These are phyloP conservation scores for Dipteronia sinensis DNA, from an alignment of 345 rosid species.

Conservation along the genomic window DNA sequence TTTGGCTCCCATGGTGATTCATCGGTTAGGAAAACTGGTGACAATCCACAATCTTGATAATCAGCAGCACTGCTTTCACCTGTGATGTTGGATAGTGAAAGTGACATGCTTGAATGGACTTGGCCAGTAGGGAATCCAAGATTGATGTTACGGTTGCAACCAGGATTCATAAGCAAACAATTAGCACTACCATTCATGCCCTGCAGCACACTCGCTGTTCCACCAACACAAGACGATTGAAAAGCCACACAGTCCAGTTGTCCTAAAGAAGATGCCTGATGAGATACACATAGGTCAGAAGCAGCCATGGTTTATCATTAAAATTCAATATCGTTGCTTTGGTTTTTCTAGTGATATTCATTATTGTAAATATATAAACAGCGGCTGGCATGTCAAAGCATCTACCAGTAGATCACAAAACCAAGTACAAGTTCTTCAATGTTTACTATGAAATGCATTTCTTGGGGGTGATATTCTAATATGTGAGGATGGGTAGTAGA, in stretches of 20 bases:
- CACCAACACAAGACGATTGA: conserved; percentile 36
- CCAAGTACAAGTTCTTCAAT: not conserved
- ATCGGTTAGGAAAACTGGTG: conserved; percentile 50
- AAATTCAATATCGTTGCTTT: not conserved
- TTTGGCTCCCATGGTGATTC: conserved; percentile 84
- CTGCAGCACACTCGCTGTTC: conserved; percentile 32
- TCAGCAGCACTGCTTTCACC: conserved; percentile 64
- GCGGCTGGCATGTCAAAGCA: not conserved
- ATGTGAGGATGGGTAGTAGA: not conserved
- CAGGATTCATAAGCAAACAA: conserved; percentile 43
- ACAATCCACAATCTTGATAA: conserved; percentile 66
- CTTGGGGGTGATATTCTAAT: not conserved
- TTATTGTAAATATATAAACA: not conserved
- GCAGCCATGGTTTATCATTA: not conserved
- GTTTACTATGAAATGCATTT: not conserved
- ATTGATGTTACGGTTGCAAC: conserved; percentile 43
- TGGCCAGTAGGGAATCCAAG: conserved; percentile 55
- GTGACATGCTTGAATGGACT: conserved; percentile 60
- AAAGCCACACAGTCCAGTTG: conserved; percentile 44
- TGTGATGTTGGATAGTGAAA: conserved; percentile 57
- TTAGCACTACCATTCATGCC: conserved; percentile 24
- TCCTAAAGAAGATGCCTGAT: conserved; percentile 56
- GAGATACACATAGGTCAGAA: conserved; percentile 11
- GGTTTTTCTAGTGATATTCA: not conserved
- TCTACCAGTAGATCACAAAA: not conserved